Base-by-base conservation (phyloP, 2,329 filamentous ascomycete species). In the Aspergillus unguis region DNA sequence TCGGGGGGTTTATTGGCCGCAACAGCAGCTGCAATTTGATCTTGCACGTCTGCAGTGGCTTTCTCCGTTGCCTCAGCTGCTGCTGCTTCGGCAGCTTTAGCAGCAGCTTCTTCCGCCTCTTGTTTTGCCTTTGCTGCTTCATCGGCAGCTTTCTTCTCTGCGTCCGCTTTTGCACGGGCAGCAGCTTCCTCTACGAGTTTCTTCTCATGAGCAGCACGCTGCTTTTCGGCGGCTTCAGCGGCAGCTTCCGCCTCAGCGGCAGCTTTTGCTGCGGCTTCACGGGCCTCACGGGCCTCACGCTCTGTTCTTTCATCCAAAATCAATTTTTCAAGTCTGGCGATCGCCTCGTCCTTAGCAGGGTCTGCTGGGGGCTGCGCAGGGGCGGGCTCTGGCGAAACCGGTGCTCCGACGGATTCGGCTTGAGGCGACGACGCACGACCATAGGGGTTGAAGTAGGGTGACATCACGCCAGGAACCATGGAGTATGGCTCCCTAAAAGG, bases 261-360 rank as follows among this genome's bases (percentile, higher is more conserved):
- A 53, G 74, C 76, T 58, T 73, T 58, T 11, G 64, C 61, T 17
- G 67, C 68, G 26, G 69, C 70, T 57, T 75, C 73, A 41, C 70
- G 62, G 5, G 64, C 65, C 45, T 71, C 69, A 32, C 63, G 65
- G 29, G 66, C 67, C 54, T 75, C 72, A 32, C 72, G 68, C 23
- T 75, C 73, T 8, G 58, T 65, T 44, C 71, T 69, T 52, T 77
- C 72, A 11, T 77, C 74, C 47, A 75, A 50, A 41, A 80, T 76
- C 53, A 88, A 69, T 60, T 86, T 79, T 56, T 82, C 78, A 56
- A 85, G 79, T 52, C 86, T 78, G n/a, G 75, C 75, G 56, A 86
- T 83, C 51, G 86, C 77, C 54, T 80, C 77, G 42, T 76, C 74
- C 54, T 77, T 76, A 5, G 70, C 80, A 1, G 80, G 77, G 48